Evolutionary conservation across 306 rosid genomes (phyloP).

Genomic region (Prunus dulcis): DNA sequence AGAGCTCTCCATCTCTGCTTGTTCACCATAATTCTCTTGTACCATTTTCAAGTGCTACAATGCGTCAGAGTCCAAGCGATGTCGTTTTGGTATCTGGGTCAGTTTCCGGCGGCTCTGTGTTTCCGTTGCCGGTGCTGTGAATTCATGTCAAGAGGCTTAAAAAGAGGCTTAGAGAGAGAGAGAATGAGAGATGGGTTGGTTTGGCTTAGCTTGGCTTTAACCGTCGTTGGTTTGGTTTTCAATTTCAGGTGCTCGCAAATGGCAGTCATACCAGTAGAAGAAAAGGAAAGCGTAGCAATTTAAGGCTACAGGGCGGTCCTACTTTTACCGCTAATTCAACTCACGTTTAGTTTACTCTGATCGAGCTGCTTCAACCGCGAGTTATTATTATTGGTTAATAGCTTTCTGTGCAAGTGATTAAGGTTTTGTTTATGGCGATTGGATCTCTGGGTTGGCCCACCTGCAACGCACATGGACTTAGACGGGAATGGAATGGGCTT

Average conservation of each 20-base stretch:
- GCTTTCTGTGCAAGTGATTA: constrained; percentile 26
- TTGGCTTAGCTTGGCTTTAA: constrained; percentile 27
- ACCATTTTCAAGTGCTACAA: constrained; percentile 32
- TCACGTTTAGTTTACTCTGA: constrained; percentile 18
- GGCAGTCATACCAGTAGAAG: background rate
- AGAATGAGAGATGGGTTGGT: constrained; percentile 4
- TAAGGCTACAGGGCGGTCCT: constrained; percentile 7
- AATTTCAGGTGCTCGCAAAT: constrained; percentile 20
- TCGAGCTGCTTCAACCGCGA: constrained; percentile 22
- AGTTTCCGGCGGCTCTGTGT: constrained; percentile 24
- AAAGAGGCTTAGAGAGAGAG: constrained; percentile 1
- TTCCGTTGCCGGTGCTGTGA: constrained; percentile 28
- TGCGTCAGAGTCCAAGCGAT: background rate
- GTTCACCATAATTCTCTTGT: constrained; percentile 32
- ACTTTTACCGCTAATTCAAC: constrained; percentile 9
- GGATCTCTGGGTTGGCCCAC: background rate
- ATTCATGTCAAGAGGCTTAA: constrained; percentile 9
- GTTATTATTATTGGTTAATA: constrained; percentile 5
- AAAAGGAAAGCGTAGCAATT: constrained; percentile 17
- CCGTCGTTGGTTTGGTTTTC: constrained; percentile 26
- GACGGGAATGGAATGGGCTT: background rate
- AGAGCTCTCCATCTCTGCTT: constrained; percentile 29
- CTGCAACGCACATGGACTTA: background rate
- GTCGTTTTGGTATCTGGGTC: constrained; percentile 15
- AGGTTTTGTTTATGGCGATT: background rate